Evolutionary conservation across 345 rosid species (phyloP), one percentile per base, ranked within the genome.

Genomic region (Lenwebbia sp.): DNA sequence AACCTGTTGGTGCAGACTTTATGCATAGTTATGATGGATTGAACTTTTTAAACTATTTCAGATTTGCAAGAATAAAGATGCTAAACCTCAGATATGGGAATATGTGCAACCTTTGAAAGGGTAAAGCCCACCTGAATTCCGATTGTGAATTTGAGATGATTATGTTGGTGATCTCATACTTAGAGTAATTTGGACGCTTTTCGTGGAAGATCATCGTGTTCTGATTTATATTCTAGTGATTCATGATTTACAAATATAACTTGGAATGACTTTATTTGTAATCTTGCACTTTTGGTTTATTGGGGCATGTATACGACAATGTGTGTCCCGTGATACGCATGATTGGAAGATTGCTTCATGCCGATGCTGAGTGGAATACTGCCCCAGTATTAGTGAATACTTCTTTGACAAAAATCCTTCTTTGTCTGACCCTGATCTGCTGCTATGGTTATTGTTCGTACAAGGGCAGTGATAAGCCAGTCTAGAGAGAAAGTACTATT

Each of bases 21-120:
- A 58, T 58, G 70, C 70, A 28, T n/a, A 58, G 33, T 58, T 5
- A n/a, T 58, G 15, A 58, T 58, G 70, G 19, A 58, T 13, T 58
- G 33, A 52, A 13, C 54, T 14, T 52, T 14, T 52, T 52, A 52
- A 81, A 54, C 41, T 21, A 3, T 28, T 25, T 82, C 85, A 62
- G 98, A 93, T 96, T 88, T 96, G 98, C 89, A 96, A 92, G 91
- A 95, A 96, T 87, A 93, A 90, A 88, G 91, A 92, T 84, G 92
- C 90, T 25, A 92, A 86, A 82, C 98, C 98, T 86, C 98, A 88
- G 85, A 89, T 83, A 57, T 94, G 98, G 98, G 98, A 96, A 86
- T 92, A 91, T 84, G 92, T 96, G 51, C 90, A 94, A 7, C 94
- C 96, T 8, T 30, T 95, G 65, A 93, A 95, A 90, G 98, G 99